Evolutionary conservation across 164 flowering plant species (phyloP), one percentile per base, ranked within the genome.

Genomic region (Nelumbo lutea): DNA sequence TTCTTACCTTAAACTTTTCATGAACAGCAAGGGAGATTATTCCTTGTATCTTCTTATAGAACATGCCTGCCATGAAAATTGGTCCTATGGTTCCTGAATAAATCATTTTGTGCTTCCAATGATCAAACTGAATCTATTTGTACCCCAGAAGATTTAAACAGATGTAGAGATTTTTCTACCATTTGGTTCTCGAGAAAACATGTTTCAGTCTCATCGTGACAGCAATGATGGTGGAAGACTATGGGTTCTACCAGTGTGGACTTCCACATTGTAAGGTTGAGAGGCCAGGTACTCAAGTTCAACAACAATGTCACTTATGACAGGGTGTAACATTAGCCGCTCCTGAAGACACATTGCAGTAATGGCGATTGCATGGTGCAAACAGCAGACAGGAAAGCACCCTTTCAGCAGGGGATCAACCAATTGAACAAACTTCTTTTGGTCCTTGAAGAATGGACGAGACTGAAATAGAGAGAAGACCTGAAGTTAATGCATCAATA

Each of bases 311-410:
- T 89, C 97, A 61, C 80, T 59, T 4, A 91, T 89, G 15, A 82
- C 64, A 47, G 97, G 97, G 5, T 93, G 89, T 70, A 80, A 81
- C 47, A 65, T 76, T 41, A 90, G 86, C 73, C 86, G 86, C 74
- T 89, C 97, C 68, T 89, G 89, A 15, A 91, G 87, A 73, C 94
- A 91, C 95, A 91, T 87, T 9, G 85, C 84, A 45, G 91, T 79
- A 2, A 91, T 79, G 40, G 91, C 91, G 65, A 91, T 70, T 38
- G 87, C 81, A 59, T 89, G 91, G 67, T 87, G 88, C 64, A 88
- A 72, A 67, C 82, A 77, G 44, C 89, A 85, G 1, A 77, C 69
- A 41, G 95, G 85, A 66, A 72, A 84, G 42, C 77, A 70, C 5
- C 92, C 91, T 72, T 79, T 79, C 65, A 91, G 72, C 9, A 63